Conservation (phyloP, 331 rosid genomes). For the Telfairia occidentalis region DNA sequence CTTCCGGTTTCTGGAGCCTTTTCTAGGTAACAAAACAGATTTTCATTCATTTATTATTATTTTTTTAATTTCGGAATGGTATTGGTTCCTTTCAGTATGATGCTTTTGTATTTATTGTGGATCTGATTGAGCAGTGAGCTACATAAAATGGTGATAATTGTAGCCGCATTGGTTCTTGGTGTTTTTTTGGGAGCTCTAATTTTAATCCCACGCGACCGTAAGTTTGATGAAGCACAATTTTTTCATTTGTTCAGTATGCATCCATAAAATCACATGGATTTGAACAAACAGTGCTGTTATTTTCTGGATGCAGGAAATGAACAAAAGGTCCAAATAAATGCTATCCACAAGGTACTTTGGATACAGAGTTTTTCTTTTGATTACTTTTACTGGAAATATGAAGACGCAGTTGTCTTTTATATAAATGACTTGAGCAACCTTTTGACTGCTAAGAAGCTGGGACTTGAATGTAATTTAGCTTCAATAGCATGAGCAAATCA, state of each 20-base stretch:
- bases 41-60: background rate
- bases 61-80: background rate
- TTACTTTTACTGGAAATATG: background rate
- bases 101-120: background rate
- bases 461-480: background rate
- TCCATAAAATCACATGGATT: background rate
- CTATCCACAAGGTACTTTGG: constrained; percentile 35
- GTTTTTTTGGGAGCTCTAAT: constrained; percentile 36
- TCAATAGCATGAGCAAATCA: background rate
- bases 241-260: background rate
- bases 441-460: background rate
- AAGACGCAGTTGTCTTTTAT: background rate
- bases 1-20: background rate
- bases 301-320: constrained; percentile 27
- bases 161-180: constrained; percentile 45
- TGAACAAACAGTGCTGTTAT: background rate
- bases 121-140: constrained; percentile 7
- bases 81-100: background rate
- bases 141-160: constrained; percentile 29
- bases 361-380: background rate
- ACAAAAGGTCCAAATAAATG: constrained; percentile 23
- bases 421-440: background rate
- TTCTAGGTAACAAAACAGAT: background rate
- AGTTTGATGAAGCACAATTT: constrained; percentile 31
- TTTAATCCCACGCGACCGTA: constrained; percentile 29